These are phyloP conservation scores for Senna tora DNA, from an alignment of 306 rosid genomes.

Conservation along the genomic window DNA sequence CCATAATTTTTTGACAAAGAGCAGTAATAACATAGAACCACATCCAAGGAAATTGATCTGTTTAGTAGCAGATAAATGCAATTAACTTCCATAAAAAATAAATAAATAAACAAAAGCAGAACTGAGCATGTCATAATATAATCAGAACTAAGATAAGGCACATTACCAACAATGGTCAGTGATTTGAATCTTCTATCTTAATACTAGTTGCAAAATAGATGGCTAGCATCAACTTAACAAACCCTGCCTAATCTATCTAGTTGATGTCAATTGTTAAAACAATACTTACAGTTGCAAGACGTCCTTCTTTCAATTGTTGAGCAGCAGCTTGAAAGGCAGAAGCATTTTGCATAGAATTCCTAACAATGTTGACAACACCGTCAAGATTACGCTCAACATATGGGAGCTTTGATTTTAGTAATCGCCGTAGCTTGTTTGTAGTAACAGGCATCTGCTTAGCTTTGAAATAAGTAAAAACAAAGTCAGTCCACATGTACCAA, in stretches of 20 bases:
- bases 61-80: neutral
- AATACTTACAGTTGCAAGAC: conserved; percentile 58
- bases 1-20: neutral
- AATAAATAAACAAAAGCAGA: conserved; percentile 4
- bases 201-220: neutral
- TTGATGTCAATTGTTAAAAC: conserved; percentile 9
- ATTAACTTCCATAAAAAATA: conserved; percentile 6
- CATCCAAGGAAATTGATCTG: neutral
- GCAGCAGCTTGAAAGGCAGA: conserved; percentile 73
- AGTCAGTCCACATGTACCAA: neutral
- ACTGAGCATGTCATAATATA: neutral
- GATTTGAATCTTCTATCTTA: conserved; percentile 11
- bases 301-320: conserved; percentile 59
- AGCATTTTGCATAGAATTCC: conserved; percentile 69
- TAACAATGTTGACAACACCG: conserved; percentile 70
- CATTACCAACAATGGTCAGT: conserved; percentile 1
- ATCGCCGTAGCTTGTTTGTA: conserved; percentile 60
- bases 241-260: conserved; percentile 5
- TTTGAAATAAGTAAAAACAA: conserved; percentile 45
- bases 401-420: conserved; percentile 67
- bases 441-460: conserved; percentile 91
- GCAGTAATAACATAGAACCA: neutral
- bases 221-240: neutral
- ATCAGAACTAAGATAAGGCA: neutral
- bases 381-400: conserved; percentile 77